Evolutionary conservation across 352 stramenopile species (phyloP).

Genomic region (Hyaloperonospora brassicae): DNA sequence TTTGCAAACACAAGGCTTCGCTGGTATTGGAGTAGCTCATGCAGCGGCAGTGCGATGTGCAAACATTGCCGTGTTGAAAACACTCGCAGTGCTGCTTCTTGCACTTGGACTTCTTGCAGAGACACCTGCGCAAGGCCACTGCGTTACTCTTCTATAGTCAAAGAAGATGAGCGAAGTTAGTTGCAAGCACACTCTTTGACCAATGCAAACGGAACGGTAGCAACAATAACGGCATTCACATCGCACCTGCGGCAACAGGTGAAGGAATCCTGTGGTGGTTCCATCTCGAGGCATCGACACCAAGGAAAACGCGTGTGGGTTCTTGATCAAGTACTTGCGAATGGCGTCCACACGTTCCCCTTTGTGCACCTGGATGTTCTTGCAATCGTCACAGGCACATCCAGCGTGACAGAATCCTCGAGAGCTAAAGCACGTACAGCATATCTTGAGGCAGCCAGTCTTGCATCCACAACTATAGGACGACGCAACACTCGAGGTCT

Average conservation of each 20-base stretch:
- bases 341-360: slow-evolving; percentile 69
- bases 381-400: slow-evolving; percentile 68
- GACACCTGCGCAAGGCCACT: slow-evolving; percentile 82
- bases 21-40: slow-evolving; percentile 90
- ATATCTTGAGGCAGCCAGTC: slow-evolving; percentile 82
- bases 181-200: neutral
- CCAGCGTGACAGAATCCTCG: slow-evolving; percentile 67
- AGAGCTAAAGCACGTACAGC: slow-evolving; percentile 79
- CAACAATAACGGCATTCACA: neutral
- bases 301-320: slow-evolving; percentile 69
- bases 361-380: slow-evolving; percentile 49
- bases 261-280: slow-evolving; percentile 43
- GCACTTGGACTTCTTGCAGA: slow-evolving; percentile 96
- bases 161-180: neutral
- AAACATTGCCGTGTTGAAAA: slow-evolving; percentile 90
- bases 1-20: slow-evolving; percentile 22
- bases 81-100: slow-evolving; percentile 99
- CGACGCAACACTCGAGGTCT: slow-evolving; percentile 60
- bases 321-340: slow-evolving; percentile 65
- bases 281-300: slow-evolving; percentile 28
- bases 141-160: slow-evolving; percentile 49
- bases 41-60: slow-evolving; percentile 91
- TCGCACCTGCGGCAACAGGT: slow-evolving; percentile 54
- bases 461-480: slow-evolving; percentile 79
- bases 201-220: neutral